Conservation (phyloP, 305 asterid species). For the Rubia tinctorum region DNA sequence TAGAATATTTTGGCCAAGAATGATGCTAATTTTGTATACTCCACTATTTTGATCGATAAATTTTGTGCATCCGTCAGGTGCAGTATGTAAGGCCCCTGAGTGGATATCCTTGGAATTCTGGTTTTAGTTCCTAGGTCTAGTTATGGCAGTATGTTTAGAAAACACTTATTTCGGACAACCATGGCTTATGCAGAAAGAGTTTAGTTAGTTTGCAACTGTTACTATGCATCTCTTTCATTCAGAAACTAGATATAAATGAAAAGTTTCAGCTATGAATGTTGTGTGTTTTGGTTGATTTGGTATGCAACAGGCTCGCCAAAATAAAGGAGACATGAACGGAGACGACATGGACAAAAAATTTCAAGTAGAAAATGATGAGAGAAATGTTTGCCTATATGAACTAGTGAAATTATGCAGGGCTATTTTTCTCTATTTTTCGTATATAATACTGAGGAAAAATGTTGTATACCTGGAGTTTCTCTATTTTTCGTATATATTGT, state of each 20-base stretch:
- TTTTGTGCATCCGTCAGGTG: neutral
- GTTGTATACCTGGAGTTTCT: no score
- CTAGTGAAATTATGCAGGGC: no score
- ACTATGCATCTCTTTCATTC: no score
- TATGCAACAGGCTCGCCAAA: no score
- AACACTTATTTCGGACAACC: no score
- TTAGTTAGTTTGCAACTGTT: neutral
- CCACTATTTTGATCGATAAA: neutral
- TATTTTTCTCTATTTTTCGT: no score
- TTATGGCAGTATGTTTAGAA: neutral
- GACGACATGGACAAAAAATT: no score
- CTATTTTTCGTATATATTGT: no score
- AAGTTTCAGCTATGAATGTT: neutral
- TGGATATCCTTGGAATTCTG: neutral
- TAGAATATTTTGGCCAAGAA: neutral
- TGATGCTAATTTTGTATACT: neutral
- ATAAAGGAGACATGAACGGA: no score
- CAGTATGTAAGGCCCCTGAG: neutral
- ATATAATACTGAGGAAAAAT: no score
- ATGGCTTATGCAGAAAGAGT: neutral
- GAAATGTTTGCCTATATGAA: no score
- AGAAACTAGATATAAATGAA: neutral
- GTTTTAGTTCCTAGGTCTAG: neutral
- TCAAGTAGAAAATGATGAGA: no score
- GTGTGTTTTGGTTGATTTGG: neutral